Percentiles rank a stretch among this genome's conserved stretches.
phyloP scores from a whole-genome alignment of 208 protist species.

The Herpetomonas samuelpessoai region DNA sequence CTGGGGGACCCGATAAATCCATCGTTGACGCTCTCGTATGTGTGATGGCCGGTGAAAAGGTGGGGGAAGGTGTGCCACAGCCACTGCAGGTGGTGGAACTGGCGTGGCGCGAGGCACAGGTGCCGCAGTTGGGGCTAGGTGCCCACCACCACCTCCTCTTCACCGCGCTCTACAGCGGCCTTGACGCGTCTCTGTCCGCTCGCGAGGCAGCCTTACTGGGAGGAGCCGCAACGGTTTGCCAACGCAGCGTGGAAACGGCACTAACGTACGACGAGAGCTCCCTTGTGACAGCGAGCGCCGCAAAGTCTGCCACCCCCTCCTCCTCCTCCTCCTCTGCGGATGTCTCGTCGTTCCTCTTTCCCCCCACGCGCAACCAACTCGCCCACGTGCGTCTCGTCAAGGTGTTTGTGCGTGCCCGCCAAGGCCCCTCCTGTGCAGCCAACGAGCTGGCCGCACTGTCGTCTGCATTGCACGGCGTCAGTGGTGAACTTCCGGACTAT shows the following conservation, averaged over 20 bases:
- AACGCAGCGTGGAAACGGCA: conserved; percentile 19
- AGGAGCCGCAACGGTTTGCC: conserved; percentile 16
- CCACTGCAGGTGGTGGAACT: background rate
- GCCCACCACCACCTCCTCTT: conserved; percentile 23
- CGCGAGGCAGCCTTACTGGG: conserved; percentile 25
- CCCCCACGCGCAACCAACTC: background rate
- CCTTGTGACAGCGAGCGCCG: background rate
- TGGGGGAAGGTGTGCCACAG: no score
- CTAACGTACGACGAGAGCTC: conserved; percentile 11
- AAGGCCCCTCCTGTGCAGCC: no score
- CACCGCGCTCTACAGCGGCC: conserved; percentile 13
- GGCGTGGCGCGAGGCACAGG: background rate
- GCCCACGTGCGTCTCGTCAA: background rate
- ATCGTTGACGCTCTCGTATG: no score
- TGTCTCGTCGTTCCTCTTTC: background rate
- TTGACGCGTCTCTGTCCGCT: conserved; percentile 23
- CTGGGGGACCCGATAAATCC: no score
- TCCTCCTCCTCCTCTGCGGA: background rate
- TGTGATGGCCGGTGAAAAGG: no score
- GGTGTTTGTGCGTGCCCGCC: no score
- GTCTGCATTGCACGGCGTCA: no score
- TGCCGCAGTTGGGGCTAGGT: conserved; percentile 10
- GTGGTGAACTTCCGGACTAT: background rate
- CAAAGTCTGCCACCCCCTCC: background rate
- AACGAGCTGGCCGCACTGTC: no score